phyloP scores from a whole-genome alignment of 1,139 yeast species.

The Saccharomycopsis hybrid region DNA sequence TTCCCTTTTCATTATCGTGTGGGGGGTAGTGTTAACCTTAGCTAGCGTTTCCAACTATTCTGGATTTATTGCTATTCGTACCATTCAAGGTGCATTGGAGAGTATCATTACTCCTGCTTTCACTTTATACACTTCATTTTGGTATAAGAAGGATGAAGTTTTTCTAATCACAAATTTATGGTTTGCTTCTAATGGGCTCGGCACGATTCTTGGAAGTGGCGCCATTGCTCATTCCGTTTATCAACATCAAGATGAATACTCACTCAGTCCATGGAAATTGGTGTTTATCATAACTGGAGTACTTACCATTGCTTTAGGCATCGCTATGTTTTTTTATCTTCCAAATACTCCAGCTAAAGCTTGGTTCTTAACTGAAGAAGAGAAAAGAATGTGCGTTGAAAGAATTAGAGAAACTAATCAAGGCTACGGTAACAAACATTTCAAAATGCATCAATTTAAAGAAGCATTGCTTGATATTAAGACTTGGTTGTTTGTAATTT shows the following conservation, averaged over 20 bases:
- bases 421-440: conserved; percentile 44
- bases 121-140: conserved; percentile 47
- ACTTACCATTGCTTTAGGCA: conserved; percentile 37
- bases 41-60: conserved; percentile 32
- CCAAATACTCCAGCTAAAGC: conserved; percentile 44
- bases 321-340: conserved; percentile 33
- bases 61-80: conserved; percentile 39
- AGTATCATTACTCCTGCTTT: conserved; percentile 47
- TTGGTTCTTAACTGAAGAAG: conserved; percentile 40
- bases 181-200: conserved; percentile 48
- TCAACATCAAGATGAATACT: conserved; percentile 24
- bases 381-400: conserved; percentile 38
- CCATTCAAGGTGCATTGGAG: conserved; percentile 43
- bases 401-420: conserved; percentile 35
- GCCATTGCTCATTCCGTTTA: conserved; percentile 38
- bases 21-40: conserved; percentile 44
- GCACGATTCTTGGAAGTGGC: conserved; percentile 38
- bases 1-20: conserved; percentile 33
- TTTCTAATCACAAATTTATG: conserved; percentile 42
- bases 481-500: conserved; percentile 43
- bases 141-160: conserved; percentile 47
- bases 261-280: conserved; percentile 35
- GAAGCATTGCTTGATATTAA: conserved; percentile 40
- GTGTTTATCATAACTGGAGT: conserved; percentile 36
- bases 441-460: conserved; percentile 47